Percentiles rank a stretch among this genome's conserved stretches.
Conservation (phyloP, 2,329 filamentous ascomycete species). For the Neoarthrinium moseri region DNA sequence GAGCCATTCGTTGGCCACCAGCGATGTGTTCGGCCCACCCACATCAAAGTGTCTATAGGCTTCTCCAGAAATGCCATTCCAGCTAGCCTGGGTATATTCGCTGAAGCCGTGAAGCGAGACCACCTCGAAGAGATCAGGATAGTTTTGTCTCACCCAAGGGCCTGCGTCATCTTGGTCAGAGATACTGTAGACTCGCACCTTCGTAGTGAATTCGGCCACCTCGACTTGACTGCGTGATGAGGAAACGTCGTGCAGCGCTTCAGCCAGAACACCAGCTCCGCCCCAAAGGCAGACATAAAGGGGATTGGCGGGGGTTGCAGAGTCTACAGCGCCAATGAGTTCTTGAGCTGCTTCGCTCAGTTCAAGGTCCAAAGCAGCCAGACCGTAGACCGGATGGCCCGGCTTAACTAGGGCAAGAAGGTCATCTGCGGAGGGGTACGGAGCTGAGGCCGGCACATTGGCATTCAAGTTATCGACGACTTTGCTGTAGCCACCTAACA, state of each 20-base stretch:
- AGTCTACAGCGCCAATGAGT: conserved; percentile 26
- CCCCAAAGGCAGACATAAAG: conserved; percentile 50
- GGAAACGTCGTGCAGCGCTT: conserved; percentile 39
- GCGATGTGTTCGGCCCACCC: neutral
- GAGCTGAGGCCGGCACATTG: conserved; percentile 37
- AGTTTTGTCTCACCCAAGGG: conserved; percentile 45
- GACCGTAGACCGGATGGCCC: conserved; percentile 31
- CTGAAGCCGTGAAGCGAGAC: conserved; percentile 48
- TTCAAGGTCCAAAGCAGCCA: conserved; percentile 14
- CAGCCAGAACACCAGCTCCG: conserved; percentile 46
- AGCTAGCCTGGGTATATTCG: conserved; percentile 51
- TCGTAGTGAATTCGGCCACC: conserved; percentile 10
- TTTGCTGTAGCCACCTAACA: conserved; percentile 33
- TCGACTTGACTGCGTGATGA: conserved; percentile 25
- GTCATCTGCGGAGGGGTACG: conserved; percentile 31
- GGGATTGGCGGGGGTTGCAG: conserved; percentile 31
- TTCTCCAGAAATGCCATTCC: conserved; percentile 47
- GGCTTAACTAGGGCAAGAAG: conserved; percentile 15
- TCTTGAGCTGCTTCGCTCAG: conserved; percentile 35
- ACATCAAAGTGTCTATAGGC: conserved; percentile 16
- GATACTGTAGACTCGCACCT: conserved; percentile 43
- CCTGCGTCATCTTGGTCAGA: conserved; percentile 51
- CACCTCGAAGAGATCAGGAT: conserved; percentile 47
- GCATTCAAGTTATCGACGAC: conserved; percentile 37
- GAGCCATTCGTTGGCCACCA: conserved; percentile 44